These are phyloP conservation scores for Ustilago hordei DNA, from an alignment of 1,284 basidiomycete genomes.

Conservation along the genomic window DNA sequence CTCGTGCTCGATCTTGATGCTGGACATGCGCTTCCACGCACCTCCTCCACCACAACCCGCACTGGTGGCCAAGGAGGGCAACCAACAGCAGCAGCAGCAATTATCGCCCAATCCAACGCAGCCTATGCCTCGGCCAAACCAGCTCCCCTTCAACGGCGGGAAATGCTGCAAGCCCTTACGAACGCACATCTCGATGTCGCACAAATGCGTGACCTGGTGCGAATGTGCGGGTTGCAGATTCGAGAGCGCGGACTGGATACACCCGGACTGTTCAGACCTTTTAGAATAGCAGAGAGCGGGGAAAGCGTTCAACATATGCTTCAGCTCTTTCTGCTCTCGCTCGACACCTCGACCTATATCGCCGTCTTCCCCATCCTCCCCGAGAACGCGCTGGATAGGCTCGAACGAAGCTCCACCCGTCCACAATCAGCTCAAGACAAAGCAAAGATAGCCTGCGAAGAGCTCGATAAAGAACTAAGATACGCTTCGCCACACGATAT, in stretches of 20 bases:
- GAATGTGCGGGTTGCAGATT: constrained; percentile 48
- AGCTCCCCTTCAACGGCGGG: constrained; percentile 15
- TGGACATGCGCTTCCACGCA: constrained; percentile 22
- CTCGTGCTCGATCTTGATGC: constrained; percentile 42
- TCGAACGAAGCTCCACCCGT: constrained; percentile 12
- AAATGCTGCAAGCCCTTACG: constrained; percentile 44
- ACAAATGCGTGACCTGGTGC: constrained; percentile 32
- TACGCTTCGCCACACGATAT: constrained; percentile 57
- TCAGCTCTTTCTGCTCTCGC: constrained; percentile 55
- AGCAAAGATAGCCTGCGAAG: constrained; percentile 20
- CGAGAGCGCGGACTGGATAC: constrained; percentile 57
- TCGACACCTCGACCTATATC: constrained; percentile 48
- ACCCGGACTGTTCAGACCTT: constrained; percentile 56
- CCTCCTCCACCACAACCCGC: constrained; percentile 3
- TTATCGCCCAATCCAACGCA: constrained; percentile 40
- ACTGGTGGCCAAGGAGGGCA: background rate
- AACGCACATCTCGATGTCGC: constrained; percentile 44
- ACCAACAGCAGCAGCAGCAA: constrained; percentile 31
- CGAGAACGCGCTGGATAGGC: constrained; percentile 29
- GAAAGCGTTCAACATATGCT: constrained; percentile 44
- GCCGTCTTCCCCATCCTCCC: constrained; percentile 46
- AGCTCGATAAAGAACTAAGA: constrained; percentile 48
- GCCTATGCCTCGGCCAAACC: constrained; percentile 33
- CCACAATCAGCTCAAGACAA: constrained; percentile 1
- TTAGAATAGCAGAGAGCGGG: constrained; percentile 52